Percentiles rank a stretch among this genome's conserved stretches.
Conservation (phyloP, 2,329 filamentous ascomycete species). For the Trematosphaeria pertusa region DNA sequence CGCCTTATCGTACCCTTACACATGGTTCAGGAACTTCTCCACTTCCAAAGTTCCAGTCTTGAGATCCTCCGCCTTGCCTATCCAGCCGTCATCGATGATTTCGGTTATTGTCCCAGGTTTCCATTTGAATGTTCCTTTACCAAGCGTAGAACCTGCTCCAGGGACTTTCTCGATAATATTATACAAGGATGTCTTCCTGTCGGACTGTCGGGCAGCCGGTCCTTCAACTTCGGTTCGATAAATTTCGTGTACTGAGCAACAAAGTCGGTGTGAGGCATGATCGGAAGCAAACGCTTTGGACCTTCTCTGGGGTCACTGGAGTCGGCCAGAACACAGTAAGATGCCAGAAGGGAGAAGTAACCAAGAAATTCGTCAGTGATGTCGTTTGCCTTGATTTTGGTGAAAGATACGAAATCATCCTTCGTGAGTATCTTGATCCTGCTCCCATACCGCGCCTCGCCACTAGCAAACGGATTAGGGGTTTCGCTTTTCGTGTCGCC, state of each 20-base stretch:
- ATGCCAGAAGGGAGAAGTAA: slow-evolving; percentile 17
- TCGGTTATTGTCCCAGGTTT: neutral
- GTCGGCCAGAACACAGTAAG: slow-evolving; percentile 17
- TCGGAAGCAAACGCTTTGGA: slow-evolving; percentile 16
- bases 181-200: slow-evolving; percentile 13
- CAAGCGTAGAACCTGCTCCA: slow-evolving; percentile 9
- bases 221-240: slow-evolving; percentile 15
- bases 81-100: slow-evolving; percentile 7
- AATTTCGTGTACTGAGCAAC: slow-evolving; percentile 16
- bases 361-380: slow-evolving; percentile 18
- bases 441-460: slow-evolving; percentile 1
- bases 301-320: slow-evolving; percentile 11
- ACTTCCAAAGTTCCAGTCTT: slow-evolving; percentile 14
- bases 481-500: slow-evolving; percentile 8
- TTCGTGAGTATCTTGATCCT: slow-evolving; percentile 12
- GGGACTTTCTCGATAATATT: slow-evolving; percentile 13
- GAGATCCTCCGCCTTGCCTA: slow-evolving; percentile 11
- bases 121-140: slow-evolving; percentile 6
- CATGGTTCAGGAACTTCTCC: slow-evolving; percentile 15
- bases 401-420: slow-evolving; percentile 6
- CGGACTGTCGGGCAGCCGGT: slow-evolving; percentile 9
- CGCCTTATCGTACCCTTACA: slow-evolving; percentile 16
- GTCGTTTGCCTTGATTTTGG: slow-evolving; percentile 13
- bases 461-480: slow-evolving; percentile 10
- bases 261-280: slow-evolving; percentile 21